Evolutionary conservation across 2,329 filamentous ascomycete genomes (phyloP).

Genomic region (Diaporthe citri): DNA sequence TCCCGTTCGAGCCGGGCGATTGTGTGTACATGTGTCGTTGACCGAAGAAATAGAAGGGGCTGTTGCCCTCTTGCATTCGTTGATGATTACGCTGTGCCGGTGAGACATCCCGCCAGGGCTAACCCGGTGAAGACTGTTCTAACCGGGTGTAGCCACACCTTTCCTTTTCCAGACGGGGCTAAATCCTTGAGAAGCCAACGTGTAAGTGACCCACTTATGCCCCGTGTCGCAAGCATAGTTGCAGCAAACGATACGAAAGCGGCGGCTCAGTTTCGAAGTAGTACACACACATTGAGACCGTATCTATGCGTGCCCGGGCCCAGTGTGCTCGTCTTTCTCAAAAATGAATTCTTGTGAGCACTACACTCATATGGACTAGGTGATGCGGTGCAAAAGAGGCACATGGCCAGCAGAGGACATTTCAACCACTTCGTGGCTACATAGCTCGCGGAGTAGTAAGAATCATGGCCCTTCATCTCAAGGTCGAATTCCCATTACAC

Average conservation of each 20-base stretch:
- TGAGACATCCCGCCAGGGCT: conserved; percentile 6
- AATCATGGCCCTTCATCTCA: not conserved
- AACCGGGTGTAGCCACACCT: not conserved
- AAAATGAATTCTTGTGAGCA: not conserved
- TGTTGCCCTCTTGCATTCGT: not conserved
- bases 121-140: not conserved
- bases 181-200: no score
- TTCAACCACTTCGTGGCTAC: not conserved
- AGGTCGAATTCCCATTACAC: not conserved
- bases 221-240: not conserved
- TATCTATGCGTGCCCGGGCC: not conserved
- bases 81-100: conserved; percentile 14
- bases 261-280: not conserved
- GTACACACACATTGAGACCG: not conserved
- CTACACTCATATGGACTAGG: not conserved
- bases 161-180: not conserved
- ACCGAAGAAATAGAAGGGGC: not conserved
- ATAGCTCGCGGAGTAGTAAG: not conserved
- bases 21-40: not conserved
- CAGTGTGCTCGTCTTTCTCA: not conserved
- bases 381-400: not conserved
- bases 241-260: not conserved
- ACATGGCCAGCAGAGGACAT: not conserved
- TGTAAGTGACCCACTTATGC: not conserved
- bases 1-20: not conserved